Evolutionary conservation across 148 eudicot species (phyloP), one percentile per base, ranked within the genome.

Genomic region (Rhododendron molle): DNA sequence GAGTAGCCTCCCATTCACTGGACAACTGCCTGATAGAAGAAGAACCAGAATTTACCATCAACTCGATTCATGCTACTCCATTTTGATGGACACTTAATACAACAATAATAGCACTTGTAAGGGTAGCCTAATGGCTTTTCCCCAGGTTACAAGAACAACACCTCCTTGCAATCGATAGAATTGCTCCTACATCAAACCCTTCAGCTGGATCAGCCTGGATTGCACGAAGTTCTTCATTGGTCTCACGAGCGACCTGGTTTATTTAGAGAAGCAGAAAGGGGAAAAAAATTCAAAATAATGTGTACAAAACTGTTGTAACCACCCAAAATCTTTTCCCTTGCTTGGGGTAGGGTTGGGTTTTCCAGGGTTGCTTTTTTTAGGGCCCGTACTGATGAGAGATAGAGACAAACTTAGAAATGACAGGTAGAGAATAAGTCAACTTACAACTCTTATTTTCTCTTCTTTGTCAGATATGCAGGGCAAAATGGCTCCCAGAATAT

Each of bases 391-490:
- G 43, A 32, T 28, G 38, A 32, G 65, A 58, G 14, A 28, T 18
- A 18, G 43, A 67, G 14, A 40, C 0, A 49, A 44, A 50, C 38
- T 16, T 14, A 18, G 28, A 18, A 74, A 38, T 47, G 38, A 62
- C 7, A 54, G 49, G 60, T 40, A 54, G 34, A 30, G 43, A 85
- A 15, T 23, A 67, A 78, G 83, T 44, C 74, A 84, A 84, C 98
- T 90, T 91, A 97, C 99, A 88, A 94, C 98, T 94, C 94, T 90
- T 85, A 95, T 97, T 87, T 97, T 97, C 86, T 97, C 99, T 91
- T 95, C 99, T 88, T 95, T 93, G 88, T 97, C 99, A 46, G 99
- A 94, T 85, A 97, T 97, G 91, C 98, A 94, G 76, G 99, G 99
- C 82, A 97, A 89, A 87, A 97, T 95, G 88, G 98, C 98, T 72